Evolutionary conservation across 176 grass and related monocot genomes (phyloP).

Genomic region (Oryza brachyantha): DNA sequence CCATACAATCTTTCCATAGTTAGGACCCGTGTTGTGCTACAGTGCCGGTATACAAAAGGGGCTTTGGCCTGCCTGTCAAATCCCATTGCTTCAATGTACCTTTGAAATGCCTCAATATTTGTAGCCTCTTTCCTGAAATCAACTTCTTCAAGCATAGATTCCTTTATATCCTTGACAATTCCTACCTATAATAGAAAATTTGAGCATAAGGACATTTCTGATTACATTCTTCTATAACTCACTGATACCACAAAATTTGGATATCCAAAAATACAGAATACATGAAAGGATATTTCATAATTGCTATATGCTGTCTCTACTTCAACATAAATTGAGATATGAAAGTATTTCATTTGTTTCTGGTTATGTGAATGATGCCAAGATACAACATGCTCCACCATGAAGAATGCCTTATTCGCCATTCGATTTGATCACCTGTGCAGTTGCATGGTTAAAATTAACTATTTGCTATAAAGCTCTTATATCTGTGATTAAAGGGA

Average conservation of each 20-base stretch:
- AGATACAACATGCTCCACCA: neutral
- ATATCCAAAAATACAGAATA: neutral
- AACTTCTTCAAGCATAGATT: constrained; percentile 99
- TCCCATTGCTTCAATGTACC: constrained; percentile 81
- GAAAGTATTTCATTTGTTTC: neutral
- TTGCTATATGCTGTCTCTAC: neutral
- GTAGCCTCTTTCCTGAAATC: constrained; percentile 95
- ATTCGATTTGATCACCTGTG: neutral
- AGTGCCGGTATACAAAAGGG: constrained; percentile 79
- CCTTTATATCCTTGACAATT: constrained; percentile 88
- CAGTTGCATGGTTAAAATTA: neutral
- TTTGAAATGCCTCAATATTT: constrained; percentile 81
- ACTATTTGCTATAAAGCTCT: neutral
- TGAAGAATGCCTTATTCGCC: neutral
- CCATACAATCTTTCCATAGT: constrained; percentile 99
- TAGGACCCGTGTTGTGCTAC: constrained; percentile 75
- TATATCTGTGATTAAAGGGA: neutral
- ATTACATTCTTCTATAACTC: neutral
- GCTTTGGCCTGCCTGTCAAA: constrained; percentile 87
- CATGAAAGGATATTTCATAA: neutral
- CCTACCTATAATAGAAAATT: constrained; percentile 56
- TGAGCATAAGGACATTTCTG: neutral
- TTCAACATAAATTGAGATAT: neutral
- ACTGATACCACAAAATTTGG: neutral
- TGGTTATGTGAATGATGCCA: neutral